These are phyloP conservation scores for Colletotrichum zoysiae DNA, from an alignment of 2,329 filamentous ascomycete genomes.

Conservation along the genomic window DNA sequence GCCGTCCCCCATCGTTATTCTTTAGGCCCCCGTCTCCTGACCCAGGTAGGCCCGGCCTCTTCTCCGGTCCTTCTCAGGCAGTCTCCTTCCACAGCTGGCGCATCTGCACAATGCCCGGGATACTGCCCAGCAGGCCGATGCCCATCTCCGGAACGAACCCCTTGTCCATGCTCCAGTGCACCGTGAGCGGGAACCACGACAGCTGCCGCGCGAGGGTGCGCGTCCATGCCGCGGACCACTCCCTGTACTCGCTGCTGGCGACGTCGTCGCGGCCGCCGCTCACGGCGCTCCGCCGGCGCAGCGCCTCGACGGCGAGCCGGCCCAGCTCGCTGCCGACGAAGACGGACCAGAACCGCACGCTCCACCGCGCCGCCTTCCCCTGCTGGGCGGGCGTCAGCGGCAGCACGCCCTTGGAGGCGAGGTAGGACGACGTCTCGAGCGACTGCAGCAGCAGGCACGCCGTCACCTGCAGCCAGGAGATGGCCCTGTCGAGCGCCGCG, in stretches of 20 bases:
- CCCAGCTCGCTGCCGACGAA: conserved; percentile 83
- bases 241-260: conserved; percentile 57
- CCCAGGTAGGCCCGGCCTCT: background rate
- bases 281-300: conserved; percentile 50
- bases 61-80: conserved; percentile 41
- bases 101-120: conserved; percentile 61
- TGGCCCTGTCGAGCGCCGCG: conserved; percentile 56
- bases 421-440: conserved; percentile 86
- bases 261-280: conserved; percentile 47
- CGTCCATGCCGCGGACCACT: conserved; percentile 68
- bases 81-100: conserved; percentile 59
- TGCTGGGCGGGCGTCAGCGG: conserved; percentile 68
- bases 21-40: no score
- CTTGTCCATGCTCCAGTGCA: conserved; percentile 83
- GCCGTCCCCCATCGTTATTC: background rate
- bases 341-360: conserved; percentile 82
- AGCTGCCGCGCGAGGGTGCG: conserved; percentile 76
- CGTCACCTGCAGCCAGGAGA: conserved; percentile 77
- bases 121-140: conserved; percentile 57
- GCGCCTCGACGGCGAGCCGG: conserved; percentile 66
- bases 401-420: conserved; percentile 80
- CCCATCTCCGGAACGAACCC: conserved; percentile 63
- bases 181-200: conserved; percentile 83
- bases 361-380: conserved; percentile 75
- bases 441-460: conserved; percentile 79